A percentile compares a stretch with the other conserved stretches of the same genome.
Evolutionary conservation across 768 basidiomycete species (phyloP).

Genomic region (Lepiota venenata): DNA sequence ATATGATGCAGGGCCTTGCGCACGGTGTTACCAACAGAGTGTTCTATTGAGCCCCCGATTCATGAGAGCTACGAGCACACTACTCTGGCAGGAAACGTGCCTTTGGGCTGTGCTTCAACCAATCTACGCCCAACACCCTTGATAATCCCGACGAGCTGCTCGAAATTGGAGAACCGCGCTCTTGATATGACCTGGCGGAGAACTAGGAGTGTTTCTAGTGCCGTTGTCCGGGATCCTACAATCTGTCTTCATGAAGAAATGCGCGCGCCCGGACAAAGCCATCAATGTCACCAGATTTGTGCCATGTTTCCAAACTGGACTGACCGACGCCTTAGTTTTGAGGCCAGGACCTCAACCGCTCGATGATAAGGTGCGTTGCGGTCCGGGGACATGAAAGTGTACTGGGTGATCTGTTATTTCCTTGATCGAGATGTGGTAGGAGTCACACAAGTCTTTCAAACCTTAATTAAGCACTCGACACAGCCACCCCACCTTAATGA

Average conservation of each 20-base stretch:
- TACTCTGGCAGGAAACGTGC: slow-evolving; percentile 35
- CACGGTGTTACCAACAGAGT: slow-evolving; percentile 93
- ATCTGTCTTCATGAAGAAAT: slow-evolving; percentile 61
- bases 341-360: slow-evolving; percentile 65
- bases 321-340: slow-evolving; percentile 70
- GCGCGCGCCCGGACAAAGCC: slow-evolving; percentile 9
- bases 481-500: slow-evolving; percentile 1
- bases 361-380: slow-evolving; percentile 42
- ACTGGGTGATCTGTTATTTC: slow-evolving; percentile 1
- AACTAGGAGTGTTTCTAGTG: slow-evolving; percentile 85
- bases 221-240: slow-evolving; percentile 85
- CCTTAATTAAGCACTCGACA: neutral
- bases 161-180: slow-evolving; percentile 82
- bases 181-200: slow-evolving; percentile 87
- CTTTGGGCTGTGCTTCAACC: slow-evolving; percentile 93
- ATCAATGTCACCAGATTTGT: neutral
- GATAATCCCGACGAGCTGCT: slow-evolving; percentile 79
- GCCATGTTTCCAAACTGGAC: slow-evolving; percentile 21
- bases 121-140: slow-evolving; percentile 75
- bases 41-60: slow-evolving; percentile 49
- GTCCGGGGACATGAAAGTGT: slow-evolving; percentile 39
- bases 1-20: slow-evolving; percentile 92
- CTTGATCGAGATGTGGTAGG: neutral
- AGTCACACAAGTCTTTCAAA: slow-evolving; percentile 1
- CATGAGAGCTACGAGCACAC: neutral